Base-by-base conservation (phyloP, 768 basidiomycete genomes). In the Lactarius indigo region DNA sequence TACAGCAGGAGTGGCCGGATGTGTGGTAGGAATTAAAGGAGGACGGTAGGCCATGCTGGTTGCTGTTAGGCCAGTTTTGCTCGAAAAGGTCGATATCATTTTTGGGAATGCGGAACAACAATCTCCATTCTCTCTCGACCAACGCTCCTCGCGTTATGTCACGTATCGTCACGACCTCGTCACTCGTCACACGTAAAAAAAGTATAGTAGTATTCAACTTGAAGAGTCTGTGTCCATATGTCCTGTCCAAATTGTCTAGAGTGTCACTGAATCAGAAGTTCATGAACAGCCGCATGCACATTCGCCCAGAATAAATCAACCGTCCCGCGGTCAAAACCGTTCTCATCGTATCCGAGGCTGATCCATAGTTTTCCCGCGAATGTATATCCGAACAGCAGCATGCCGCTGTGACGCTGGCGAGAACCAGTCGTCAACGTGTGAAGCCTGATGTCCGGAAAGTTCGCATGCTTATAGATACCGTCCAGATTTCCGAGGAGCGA, bases 401-500 rank as follows among this genome's bases (percentile, higher is more conserved):
- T 87, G 2, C 86, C 91, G 12, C 90, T 86, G 0, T 83, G 73
- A 3, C 91, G 84, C 73, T 94, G 92, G n/a, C 92, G 82, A 8
- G 89, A 91, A 3, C 91, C 92, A 1, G 92, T 93, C 31, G 90
- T 94, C 39, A 95, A 79, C 5, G 87, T 87, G 69, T 90, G 85
- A 23, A 94, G 79, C 74, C 82, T 75, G 66, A 92, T 76, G 1
- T 65, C 68, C 5, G 83, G 81, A 77, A 84, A 92, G 1, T 76
- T 69, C 12, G 80, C 76, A 73, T 92, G 91, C 69, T 87, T 85
- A 78, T 93, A 94, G 35, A 88, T 89, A 3, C 85, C 88, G 74
- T 94, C 91, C 61, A 94, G 79, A 73, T 92, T 94, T 2, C 92
- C 92, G n/a, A 94, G 80, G 67, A 95, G 81, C 6, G 92, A 94